phyloP scores from a whole-genome alignment of 345 rosid species.

The Eucalyptus viminalis region DNA sequence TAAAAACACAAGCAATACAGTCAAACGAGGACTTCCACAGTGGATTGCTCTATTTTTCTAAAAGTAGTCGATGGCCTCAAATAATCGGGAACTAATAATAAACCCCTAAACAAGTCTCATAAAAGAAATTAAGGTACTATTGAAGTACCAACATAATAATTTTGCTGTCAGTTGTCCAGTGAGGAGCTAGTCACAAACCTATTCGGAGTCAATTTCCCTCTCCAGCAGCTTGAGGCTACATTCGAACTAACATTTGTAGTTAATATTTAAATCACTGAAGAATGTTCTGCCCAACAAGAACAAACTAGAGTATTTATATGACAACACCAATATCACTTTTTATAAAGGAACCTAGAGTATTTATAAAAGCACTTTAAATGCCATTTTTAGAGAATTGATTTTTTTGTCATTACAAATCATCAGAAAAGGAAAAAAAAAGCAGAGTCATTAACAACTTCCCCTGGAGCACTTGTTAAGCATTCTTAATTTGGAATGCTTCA shows the following conservation, averaged over 20 bases:
- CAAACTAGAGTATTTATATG: neutral
- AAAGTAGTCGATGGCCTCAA: neutral
- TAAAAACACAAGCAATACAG: neutral
- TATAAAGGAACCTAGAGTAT: neutral
- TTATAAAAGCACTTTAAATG: neutral
- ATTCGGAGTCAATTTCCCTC: neutral
- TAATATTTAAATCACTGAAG: neutral
- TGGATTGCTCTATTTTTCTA: neutral
- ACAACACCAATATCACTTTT: neutral
- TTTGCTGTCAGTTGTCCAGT: neutral
- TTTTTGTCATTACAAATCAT: neutral
- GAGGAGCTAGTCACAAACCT: neutral
- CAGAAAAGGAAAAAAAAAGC: neutral
- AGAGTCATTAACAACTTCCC: neutral
- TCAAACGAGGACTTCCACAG: neutral
- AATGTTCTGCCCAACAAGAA: neutral
- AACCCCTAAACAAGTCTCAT: neutral
- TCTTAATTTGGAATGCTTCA: neutral
- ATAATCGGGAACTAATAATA: neutral
- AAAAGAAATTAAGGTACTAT: neutral
- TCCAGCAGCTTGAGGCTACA: neutral
- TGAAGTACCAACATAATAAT: neutral
- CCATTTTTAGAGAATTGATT: neutral
- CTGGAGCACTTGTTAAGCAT: neutral
- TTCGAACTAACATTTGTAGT: neutral